Evolutionary conservation across 371 early-diverging fungal genomes (phyloP), one percentile per base, ranked within the genome.

Genomic region (Basidiobolus meristosporus): DNA sequence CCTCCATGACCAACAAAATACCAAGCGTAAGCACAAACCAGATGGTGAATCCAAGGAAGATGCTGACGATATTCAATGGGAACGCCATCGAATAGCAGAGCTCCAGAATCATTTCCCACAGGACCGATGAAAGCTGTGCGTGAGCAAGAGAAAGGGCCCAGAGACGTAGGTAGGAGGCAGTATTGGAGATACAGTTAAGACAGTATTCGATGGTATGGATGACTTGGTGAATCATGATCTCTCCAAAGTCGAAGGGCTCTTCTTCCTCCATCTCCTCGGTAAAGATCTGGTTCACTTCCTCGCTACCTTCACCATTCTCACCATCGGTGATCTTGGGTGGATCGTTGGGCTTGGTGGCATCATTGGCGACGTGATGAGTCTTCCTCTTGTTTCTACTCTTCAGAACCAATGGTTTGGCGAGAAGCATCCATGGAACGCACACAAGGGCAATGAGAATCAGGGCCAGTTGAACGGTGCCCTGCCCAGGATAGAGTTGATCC

Each of bases 71-170:
- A 55, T 57, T 48, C 19, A 29, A 51, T 10, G 7, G 41, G 61
- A 70, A 73, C 0, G 53, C 48, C 44, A 76, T 60, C 23, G 48
- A 45, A 46, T 87, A 69, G 22, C 71, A 67, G 30, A 62, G 69
- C 42, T 68, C 73, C 33, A 98, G 51, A 1, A 90, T 84, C 92
- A 98, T 97, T 16, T 77, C 70, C 91, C 95, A 98, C 36, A 98
- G 63, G 10, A 99, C 98, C 52, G 84, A 83, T 1, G 99, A 98
- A 31, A 99, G 65, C 64, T 98, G 97, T 21, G 98, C 91, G 56
- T 99, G 99, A 1, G 99, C 99, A 42, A 99, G 76, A 35, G 90
- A 90, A 47, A 99, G 70, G 23, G 99, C 99, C 99, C 99, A 99
- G 28, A 99, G 73, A 57, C 99, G 89, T 33, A 99, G 76, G 56